phyloP scores from a whole-genome alignment of 2,329 filamentous ascomycete species.

The Arthroderma sp. region DNA sequence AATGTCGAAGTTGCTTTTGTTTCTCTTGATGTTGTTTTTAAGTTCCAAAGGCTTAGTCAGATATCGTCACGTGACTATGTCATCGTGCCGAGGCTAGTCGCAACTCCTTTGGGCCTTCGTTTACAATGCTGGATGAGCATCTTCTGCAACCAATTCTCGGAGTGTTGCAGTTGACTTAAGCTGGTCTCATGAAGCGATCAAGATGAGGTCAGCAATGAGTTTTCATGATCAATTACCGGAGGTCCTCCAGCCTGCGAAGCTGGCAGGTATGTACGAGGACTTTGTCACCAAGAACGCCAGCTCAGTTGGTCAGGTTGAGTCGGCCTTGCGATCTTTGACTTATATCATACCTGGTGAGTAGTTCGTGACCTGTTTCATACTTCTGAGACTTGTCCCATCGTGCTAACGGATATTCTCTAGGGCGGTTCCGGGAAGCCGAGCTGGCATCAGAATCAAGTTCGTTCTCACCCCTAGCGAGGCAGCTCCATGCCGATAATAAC shows the following conservation, averaged over 20 bases:
- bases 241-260: conserved; percentile 29
- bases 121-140: background rate
- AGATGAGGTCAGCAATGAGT: conserved; percentile 25
- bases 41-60: background rate
- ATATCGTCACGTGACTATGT: background rate
- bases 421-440: conserved; percentile 59
- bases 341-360: conserved; percentile 74
- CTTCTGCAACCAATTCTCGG: background rate
- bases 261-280: conserved; percentile 40
- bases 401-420: conserved; percentile 11
- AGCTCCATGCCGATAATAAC: conserved; percentile 7
- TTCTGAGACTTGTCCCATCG: no score
- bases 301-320: conserved; percentile 91
- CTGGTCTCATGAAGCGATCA: background rate
- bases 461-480: conserved; percentile 19
- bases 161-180: background rate
- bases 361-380: background rate
- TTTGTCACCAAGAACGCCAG: conserved; percentile 93
- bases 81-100: conserved; percentile 1
- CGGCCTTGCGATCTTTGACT: conserved; percentile 77
- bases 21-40: background rate
- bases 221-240: conserved; percentile 21
- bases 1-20: no score
- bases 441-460: conserved; percentile 77
- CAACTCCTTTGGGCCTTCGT: background rate